These are phyloP conservation scores for Artemisia annua DNA, from an alignment of 129 eudicot genomes.

Conservation along the genomic window DNA sequence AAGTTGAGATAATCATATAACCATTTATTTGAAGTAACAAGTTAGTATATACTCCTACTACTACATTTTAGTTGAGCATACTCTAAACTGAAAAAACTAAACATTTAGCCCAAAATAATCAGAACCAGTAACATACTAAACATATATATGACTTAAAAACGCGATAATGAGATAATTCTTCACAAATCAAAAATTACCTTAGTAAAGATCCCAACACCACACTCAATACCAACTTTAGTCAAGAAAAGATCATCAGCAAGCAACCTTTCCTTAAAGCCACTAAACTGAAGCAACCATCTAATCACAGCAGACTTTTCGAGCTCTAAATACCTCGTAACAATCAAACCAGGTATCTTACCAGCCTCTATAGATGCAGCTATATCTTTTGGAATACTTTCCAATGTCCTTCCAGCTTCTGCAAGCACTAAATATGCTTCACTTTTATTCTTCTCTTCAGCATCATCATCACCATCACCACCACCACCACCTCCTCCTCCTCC, in stretches of 20 bases:
- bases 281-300: slow-evolving; percentile 64
- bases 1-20: too few relatives aligned
- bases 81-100: too few relatives aligned
- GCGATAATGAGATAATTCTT: neutral
- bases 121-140: too few relatives aligned
- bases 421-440: slow-evolving; percentile 51
- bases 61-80: too few relatives aligned
- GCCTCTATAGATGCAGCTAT: slow-evolving; percentile 57
- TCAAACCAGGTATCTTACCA: slow-evolving; percentile 59
- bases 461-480: slow-evolving; percentile 29
- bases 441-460: slow-evolving; percentile 53
- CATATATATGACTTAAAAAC: neutral
- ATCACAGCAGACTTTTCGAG: slow-evolving; percentile 58
- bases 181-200: slow-evolving; percentile 45
- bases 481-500: slow-evolving; percentile 40
- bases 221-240: slow-evolving; percentile 75
- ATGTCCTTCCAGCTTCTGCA: slow-evolving; percentile 52
- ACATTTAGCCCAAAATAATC: too few relatives aligned
- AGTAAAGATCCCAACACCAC: slow-evolving; percentile 83
- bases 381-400: slow-evolving; percentile 71
- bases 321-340: slow-evolving; percentile 59
- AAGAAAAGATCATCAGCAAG: slow-evolving; percentile 85
- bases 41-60: too few relatives aligned
- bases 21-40: too few relatives aligned
- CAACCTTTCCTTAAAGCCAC: slow-evolving; percentile 71